phyloP scores from a whole-genome alignment of 2,329 filamentous ascomycete species.

The Fusarium penzigii region DNA sequence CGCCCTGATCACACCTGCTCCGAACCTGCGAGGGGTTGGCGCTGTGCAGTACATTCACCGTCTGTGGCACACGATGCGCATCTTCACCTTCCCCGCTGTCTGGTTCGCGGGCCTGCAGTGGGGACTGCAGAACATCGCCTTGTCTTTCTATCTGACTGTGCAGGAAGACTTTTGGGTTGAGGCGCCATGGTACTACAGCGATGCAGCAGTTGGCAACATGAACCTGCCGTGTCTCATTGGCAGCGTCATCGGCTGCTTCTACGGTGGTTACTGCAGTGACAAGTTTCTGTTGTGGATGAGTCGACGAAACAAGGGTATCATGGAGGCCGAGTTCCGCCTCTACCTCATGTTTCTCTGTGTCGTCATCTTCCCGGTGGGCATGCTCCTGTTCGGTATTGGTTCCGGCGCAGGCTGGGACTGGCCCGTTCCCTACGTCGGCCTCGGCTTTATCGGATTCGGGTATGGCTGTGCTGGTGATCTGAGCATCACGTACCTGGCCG shows the following conservation, averaged over 20 bases:
- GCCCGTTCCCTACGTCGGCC: slow-evolving; percentile 54
- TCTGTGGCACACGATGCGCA: slow-evolving; percentile 55
- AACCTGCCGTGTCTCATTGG: slow-evolving; percentile 57
- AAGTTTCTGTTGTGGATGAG: slow-evolving; percentile 57
- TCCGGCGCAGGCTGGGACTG: slow-evolving; percentile 52
- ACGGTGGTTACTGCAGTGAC: slow-evolving; percentile 59
- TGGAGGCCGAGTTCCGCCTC: slow-evolving; percentile 56
- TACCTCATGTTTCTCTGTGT: slow-evolving; percentile 53
- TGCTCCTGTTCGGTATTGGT: slow-evolving; percentile 55
- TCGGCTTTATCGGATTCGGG: slow-evolving; percentile 60
- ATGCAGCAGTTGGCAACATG: slow-evolving; percentile 57
- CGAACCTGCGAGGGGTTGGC: slow-evolving; percentile 53
- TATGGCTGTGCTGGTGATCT: slow-evolving; percentile 61
- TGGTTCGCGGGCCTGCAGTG: slow-evolving; percentile 59
- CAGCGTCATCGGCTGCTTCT: slow-evolving; percentile 56
- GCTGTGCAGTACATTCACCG: slow-evolving; percentile 55
- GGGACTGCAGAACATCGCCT: slow-evolving; percentile 61
- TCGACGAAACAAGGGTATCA: slow-evolving; percentile 52
- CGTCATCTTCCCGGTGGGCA: slow-evolving; percentile 50
- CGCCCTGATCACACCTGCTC: slow-evolving; percentile 55
- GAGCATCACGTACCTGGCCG: slow-evolving; percentile 55
- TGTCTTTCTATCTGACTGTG: slow-evolving; percentile 60
- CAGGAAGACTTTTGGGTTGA: slow-evolving; percentile 58
- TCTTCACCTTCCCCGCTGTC: slow-evolving; percentile 59
- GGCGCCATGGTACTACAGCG: slow-evolving; percentile 55